Evolutionary conservation across 2,329 filamentous ascomycete genomes (phyloP), one percentile per base, ranked within the genome.

Genomic region (Nemania sp.): DNA sequence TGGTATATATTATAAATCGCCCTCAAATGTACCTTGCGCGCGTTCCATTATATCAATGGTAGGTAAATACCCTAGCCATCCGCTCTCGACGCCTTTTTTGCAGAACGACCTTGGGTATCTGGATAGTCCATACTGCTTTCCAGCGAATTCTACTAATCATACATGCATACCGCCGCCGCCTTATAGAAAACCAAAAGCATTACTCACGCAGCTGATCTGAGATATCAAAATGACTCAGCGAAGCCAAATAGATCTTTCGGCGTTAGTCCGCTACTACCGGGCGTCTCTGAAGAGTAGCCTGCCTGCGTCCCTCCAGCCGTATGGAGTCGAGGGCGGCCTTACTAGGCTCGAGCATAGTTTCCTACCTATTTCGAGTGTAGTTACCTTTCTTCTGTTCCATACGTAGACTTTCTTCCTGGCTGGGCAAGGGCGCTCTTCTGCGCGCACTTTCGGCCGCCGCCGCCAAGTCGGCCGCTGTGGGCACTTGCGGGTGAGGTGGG

Each of bases 381-480:
- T 87, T 81, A 3, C 86, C 86, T 55, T 80, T 80, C 57, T 83
- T 83, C 80, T 94, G 91, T 75, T 94, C 90, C 74, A 89, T 86
- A 67, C 88, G 85, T 68, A 96, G 76, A 68, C 90, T 93, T 72
- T 96, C 92, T 71, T 91, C 87, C 76, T 96, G 92, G 72, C 90
- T 93, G 0, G 92, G 92, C 45, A 96, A 51, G 95, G 77, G 68
- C 89, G 93, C 73, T 95, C 92, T 71, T 90, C 87, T 76, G 95
- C 92, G 73, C 90, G 76, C 39, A 20, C 54, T 66, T 48, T 62
- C 65, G 39, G 25, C 62, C 4, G 53, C 59, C 17, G 25, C 62
- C 4, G 55, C 57, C 21, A 43, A 17, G 18, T 68, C 67, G 6
- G 56, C 57, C 17, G 68, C 55, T 60, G 64, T 61, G 39, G 68